Base-by-base conservation (phyloP, 768 basidiomycete genomes). In the Pleurotus pulmonarius region DNA sequence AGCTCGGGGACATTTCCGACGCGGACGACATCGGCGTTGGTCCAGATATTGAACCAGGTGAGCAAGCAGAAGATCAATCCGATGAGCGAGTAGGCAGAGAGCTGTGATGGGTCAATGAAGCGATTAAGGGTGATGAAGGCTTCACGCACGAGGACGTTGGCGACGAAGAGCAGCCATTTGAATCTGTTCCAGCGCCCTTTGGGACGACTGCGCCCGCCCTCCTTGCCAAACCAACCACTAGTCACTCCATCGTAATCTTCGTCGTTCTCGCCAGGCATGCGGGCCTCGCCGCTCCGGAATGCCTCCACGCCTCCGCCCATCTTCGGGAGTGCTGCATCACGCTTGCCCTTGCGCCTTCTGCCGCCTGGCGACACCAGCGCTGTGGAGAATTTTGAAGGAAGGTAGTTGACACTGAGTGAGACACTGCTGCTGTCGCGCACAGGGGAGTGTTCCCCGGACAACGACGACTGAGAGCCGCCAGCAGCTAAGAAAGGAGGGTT, bases 21-120 rank as follows among this genome's bases (percentile, higher is more conserved):
- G 16, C 86, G 81, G 60, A 93, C 74, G 61, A 92, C 77, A 65
- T 90, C 88, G 26, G 89, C 82, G 58, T 82, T 74, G 18, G 71
- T 68, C 76, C 84, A 90, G 37, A 89, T 79, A 68, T 89, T 81
- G 70, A 91, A 86, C 88, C 88, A 91, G 6, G 86, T 86, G 12
- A 90, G 73, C 26, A 93, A 80, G 59, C 82, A 80, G 60, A 86
- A 76, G 46, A 92, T 76, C 49, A 90, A 76, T 16, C 79, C 78
- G 3, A 77, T 70, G 49, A 91, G 68, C 16, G 85, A 79, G 65
- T 88, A 91, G 3, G 70, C 60, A 13, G 85, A 74, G 54, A 90
- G 76, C 69, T 73, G 26, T 4, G 41, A 12, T 13, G 8, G 20
- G 40, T 48, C 15, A 25, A 44, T 46, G 44, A 49, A 34, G 43